These are phyloP conservation scores for Nicotiana tabacum DNA, from an alignment of 257 asterid species.

Conservation along the genomic window DNA sequence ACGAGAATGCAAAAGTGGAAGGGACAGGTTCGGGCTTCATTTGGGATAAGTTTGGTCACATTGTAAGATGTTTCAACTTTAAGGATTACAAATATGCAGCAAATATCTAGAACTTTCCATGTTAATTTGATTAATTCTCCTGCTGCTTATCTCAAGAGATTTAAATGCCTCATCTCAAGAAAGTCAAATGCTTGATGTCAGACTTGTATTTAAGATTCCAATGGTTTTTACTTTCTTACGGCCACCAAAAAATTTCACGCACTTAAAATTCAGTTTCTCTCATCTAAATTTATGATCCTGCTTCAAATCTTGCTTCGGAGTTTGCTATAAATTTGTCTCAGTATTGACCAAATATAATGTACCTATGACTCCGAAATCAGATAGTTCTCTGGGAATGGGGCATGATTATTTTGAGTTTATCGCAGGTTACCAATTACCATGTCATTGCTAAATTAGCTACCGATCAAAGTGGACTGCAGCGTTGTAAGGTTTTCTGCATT, in stretches of 20 bases:
- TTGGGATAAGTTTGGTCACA: constrained; percentile 91
- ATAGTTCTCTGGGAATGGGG: not conserved
- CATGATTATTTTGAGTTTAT: constrained; percentile 8
- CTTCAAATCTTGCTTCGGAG: not conserved
- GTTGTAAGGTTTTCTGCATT: constrained; percentile 70
- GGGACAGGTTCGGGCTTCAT: constrained; percentile 96
- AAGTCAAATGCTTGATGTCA: constrained; percentile 1
- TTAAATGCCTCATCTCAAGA: not conserved
- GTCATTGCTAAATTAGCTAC: constrained; percentile 75
- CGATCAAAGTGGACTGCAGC: constrained; percentile 66
- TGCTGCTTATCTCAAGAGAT: not conserved
- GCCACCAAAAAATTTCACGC: not conserved
- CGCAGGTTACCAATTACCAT: constrained; percentile 84
- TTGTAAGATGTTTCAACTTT: constrained; percentile 41
- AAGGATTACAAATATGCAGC: not conserved
- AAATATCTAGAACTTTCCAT: not conserved
- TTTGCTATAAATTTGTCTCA: not conserved
- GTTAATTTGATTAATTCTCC: not conserved
- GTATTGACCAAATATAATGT: not conserved
- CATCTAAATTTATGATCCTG: not conserved
- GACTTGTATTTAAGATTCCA: constrained; percentile 1
- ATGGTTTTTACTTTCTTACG: not conserved
- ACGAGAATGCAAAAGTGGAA: constrained; percentile 58
- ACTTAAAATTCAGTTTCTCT: not conserved
- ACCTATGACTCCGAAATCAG: not conserved